Conservation (phyloP, 2,329 filamentous ascomycete genomes). For the Aspergillus intermedius region DNA sequence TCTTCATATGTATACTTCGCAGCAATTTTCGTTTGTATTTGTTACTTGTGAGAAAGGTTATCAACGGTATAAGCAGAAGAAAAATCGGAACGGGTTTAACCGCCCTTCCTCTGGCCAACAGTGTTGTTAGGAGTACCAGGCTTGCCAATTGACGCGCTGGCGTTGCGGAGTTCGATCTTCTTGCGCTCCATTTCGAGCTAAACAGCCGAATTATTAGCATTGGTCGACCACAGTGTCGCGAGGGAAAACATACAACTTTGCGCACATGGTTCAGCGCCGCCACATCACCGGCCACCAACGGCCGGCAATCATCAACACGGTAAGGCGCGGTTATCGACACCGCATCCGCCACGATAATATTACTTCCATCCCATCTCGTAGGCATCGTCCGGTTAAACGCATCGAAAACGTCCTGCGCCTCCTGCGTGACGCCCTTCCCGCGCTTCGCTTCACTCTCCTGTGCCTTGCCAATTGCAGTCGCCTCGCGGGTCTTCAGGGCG, state of each 20-base stretch:
- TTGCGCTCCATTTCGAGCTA: slow-evolving; percentile 45
- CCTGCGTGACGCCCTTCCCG: slow-evolving; percentile 55
- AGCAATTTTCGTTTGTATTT: too few species aligned
- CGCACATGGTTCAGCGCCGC: slow-evolving; percentile 40
- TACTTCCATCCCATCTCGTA: slow-evolving; percentile 52
- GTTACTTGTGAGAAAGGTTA: too few species aligned
- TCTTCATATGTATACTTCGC: too few species aligned
- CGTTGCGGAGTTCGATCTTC: slow-evolving; percentile 40
- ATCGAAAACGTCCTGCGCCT: slow-evolving; percentile 60
- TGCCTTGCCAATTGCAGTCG: slow-evolving; percentile 49
- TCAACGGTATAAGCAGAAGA: background rate
- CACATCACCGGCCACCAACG: slow-evolving; percentile 34
- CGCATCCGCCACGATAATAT: slow-evolving; percentile 56
- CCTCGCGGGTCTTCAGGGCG: slow-evolving; percentile 50
- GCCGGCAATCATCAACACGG: slow-evolving; percentile 47
- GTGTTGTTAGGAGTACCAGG: slow-evolving; percentile 14
- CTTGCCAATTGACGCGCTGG: slow-evolving; percentile 32
- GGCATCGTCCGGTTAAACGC: slow-evolving; percentile 55
- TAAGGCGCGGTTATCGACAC: slow-evolving; percentile 56
- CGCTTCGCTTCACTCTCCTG: slow-evolving; percentile 53
- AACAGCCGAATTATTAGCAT: background rate
- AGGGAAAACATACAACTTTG: slow-evolving; percentile 38
- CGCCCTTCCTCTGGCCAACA: slow-evolving; percentile 25
- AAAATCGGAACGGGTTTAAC: slow-evolving; percentile 11
- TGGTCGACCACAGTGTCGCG: background rate